Conservation (phyloP, 1,284 basidiomycete genomes). For the Takashimella tepidaria region DNA sequence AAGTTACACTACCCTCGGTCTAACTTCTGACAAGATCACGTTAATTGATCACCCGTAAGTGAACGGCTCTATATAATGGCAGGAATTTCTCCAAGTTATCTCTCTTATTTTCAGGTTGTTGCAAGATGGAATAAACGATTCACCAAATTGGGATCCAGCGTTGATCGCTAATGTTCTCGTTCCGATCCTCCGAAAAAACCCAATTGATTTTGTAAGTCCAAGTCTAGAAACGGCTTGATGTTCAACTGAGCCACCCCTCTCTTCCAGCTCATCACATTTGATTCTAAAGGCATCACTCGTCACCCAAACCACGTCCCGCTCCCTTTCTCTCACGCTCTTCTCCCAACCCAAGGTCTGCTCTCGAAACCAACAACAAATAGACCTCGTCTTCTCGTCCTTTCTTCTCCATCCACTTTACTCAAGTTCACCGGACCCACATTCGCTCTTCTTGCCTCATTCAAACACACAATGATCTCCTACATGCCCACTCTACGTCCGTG, state of each 20-base stretch:
- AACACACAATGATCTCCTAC: no score
- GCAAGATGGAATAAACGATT: conserved; percentile 63
- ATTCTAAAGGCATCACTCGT: conserved; percentile 68
- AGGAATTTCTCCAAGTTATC: no score
- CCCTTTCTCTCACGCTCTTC: conserved; percentile 51
- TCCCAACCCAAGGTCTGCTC: conserved; percentile 11
- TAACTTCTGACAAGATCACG: conserved; percentile 56
- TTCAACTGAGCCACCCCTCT: not conserved
- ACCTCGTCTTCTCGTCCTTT: conserved; percentile 56
- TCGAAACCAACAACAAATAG: conserved; percentile 8
- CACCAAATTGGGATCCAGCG: conserved; percentile 57
- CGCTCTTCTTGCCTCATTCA: conserved; percentile 1
- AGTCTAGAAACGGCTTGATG: no score
- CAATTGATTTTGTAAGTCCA: conserved; percentile 61
- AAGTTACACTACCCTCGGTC: conserved; percentile 68
- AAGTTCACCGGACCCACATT: conserved; percentile 49
- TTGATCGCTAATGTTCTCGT: conserved; percentile 59
- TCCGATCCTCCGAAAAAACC: conserved; percentile 57
- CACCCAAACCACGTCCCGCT: conserved; percentile 88
- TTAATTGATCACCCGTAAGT: conserved; percentile 70
- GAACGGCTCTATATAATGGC: no score
- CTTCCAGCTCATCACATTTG: conserved; percentile 82
- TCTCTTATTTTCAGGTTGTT: conserved; percentile 40
- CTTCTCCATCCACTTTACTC: conserved; percentile 55
- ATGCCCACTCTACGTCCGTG: no score